These are phyloP conservation scores for Meredithiella fracta DNA, from an alignment of 2,329 filamentous ascomycete genomes.

Conservation along the genomic window DNA sequence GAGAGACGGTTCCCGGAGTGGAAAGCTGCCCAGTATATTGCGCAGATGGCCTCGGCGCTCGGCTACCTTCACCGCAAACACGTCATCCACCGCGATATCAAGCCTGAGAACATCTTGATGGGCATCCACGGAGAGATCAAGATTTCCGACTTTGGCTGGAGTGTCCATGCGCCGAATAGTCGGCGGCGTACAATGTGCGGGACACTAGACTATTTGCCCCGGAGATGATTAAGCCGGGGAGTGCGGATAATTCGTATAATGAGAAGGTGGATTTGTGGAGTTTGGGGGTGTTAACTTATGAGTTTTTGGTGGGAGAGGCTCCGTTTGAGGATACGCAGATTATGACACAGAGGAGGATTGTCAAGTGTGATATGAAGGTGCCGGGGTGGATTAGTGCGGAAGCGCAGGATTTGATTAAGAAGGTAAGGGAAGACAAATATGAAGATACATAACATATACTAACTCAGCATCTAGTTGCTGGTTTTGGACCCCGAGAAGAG, in stretches of 20 bases:
- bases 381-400: conserved; percentile 82
- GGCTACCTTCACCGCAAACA: conserved; percentile 92
- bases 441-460: conserved; percentile 1
- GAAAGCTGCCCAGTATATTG: conserved; percentile 75
- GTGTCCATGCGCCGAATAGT: conserved; percentile 91
- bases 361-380: conserved; percentile 77
- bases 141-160: conserved; percentile 97
- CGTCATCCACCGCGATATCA: conserved; percentile 94
- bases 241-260: conserved; percentile 72
- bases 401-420: conserved; percentile 83
- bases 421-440: conserved; percentile 35
- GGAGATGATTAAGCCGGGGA: conserved; percentile 82
- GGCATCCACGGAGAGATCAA: conserved; percentile 97
- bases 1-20: conserved; percentile 70
- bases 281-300: conserved; percentile 84
- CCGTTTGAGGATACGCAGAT: conserved; percentile 91
- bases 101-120: conserved; percentile 91
- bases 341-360: conserved; percentile 86
- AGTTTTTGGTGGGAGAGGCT: conserved; percentile 89
- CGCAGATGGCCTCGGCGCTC: conserved; percentile 78
- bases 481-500: conserved; percentile 89
- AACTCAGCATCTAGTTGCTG: conserved; percentile 42
- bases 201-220: conserved; percentile 94
- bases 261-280: conserved; percentile 97
- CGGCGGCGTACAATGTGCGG: conserved; percentile 90